A percentile compares a stretch with the other conserved stretches of the same genome.
phyloP scores from a whole-genome alignment of 768 basidiomycete species.

The Pleurotus ostreatus region DNA sequence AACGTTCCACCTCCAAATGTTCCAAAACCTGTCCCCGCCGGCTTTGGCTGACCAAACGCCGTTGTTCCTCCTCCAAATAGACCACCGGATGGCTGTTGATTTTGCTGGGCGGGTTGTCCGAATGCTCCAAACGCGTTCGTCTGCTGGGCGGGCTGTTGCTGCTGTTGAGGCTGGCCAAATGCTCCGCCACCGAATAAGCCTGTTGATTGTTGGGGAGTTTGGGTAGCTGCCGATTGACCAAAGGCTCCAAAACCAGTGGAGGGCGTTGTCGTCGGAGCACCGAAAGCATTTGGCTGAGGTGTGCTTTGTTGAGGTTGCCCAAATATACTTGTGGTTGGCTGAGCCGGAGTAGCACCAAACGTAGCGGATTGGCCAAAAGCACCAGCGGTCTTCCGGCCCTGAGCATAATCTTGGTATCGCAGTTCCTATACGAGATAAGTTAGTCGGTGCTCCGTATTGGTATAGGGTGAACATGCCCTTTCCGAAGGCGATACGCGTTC shows the following conservation, averaged over 20 bases:
- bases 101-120: slow-evolving; percentile 29
- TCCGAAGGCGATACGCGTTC: slow-evolving; percentile 9
- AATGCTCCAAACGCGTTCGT: slow-evolving; percentile 23
- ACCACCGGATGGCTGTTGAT: slow-evolving; percentile 20
- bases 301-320: slow-evolving; percentile 38
- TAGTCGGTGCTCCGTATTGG: slow-evolving; percentile 4
- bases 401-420: slow-evolving; percentile 70
- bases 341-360: slow-evolving; percentile 42
- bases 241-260: slow-evolving; percentile 46
- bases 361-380: slow-evolving; percentile 54
- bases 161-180: slow-evolving; percentile 27
- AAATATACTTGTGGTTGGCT: slow-evolving; percentile 38
- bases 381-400: slow-evolving; percentile 67
- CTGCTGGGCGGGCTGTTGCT: slow-evolving; percentile 12
- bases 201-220: slow-evolving; percentile 28
- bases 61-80: slow-evolving; percentile 20
- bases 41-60: slow-evolving; percentile 15
- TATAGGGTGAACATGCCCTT: neutral
- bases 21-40: slow-evolving; percentile 4
- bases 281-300: slow-evolving; percentile 31
- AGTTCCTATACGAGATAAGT: slow-evolving; percentile 50
- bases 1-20: slow-evolving; percentile 10
- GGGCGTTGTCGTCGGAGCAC: slow-evolving; percentile 26
- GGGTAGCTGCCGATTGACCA: slow-evolving; percentile 36
- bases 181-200: slow-evolving; percentile 32